Conservation (phyloP, 2,329 filamentous ascomycete species). For the Trichoderma arundinaceum region DNA sequence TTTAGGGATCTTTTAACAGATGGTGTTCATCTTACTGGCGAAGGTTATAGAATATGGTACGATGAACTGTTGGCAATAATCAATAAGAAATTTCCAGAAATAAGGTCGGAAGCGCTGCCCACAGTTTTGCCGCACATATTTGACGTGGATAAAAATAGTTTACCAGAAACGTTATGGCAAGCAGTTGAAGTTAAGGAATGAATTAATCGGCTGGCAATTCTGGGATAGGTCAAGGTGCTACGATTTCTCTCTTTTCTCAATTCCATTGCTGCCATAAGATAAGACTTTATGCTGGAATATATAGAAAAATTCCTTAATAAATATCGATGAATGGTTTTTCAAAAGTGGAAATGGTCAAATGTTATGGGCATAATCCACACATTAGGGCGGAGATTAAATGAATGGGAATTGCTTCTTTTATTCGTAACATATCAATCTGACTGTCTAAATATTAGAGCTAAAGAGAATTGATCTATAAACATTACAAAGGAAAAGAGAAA, state of each 20-base stretch:
- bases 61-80: slow-evolving; percentile 16
- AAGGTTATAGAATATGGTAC: slow-evolving; percentile 25
- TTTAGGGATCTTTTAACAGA: slow-evolving; percentile 1
- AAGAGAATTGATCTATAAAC: neutral
- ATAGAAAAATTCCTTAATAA: neutral
- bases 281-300: neutral
- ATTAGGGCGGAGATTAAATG: neutral
- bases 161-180: slow-evolving; percentile 16
- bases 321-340: neutral
- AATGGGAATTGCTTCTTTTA: slow-evolving; percentile 9
- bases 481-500: neutral
- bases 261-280: too few relatives aligned
- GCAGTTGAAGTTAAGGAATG: neutral
- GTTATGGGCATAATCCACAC: neutral
- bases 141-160: slow-evolving; percentile 12
- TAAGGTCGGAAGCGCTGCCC: slow-evolving; percentile 9
- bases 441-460: slow-evolving; percentile 1
- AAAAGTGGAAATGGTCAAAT: too few relatives aligned
- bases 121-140: slow-evolving; percentile 22
- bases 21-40: slow-evolving; percentile 10
- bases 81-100: neutral
- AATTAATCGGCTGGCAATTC: too few relatives aligned
- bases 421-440: neutral
- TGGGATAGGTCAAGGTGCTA: too few relatives aligned
- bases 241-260: too few relatives aligned